Evolutionary conservation across 2,329 filamentous ascomycete species (phyloP).

Genomic region (Fusarium ramigenum): DNA sequence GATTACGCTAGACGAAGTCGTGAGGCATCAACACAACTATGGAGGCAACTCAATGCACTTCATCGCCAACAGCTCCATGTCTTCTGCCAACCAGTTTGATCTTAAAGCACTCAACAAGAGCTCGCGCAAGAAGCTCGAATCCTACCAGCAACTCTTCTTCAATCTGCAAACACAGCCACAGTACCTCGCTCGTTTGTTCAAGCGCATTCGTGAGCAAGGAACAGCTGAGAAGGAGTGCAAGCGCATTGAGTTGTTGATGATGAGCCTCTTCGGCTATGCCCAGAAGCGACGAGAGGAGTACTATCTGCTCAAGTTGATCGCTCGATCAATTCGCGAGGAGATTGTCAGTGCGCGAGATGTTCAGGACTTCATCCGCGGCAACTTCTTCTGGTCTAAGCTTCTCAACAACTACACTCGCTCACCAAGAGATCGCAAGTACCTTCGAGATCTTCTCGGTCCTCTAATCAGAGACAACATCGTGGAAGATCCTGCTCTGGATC

Average conservation of each 20-base stretch:
- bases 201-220: slow-evolving; percentile 81
- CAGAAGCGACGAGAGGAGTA: slow-evolving; percentile 98
- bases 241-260: slow-evolving; percentile 90
- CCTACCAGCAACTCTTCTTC: slow-evolving; percentile 98
- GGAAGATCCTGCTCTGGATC: slow-evolving; percentile 87
- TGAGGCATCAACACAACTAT: slow-evolving; percentile 95
- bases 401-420: slow-evolving; percentile 89
- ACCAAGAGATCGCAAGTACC: slow-evolving; percentile 89
- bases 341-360: slow-evolving; percentile 76
- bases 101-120: slow-evolving; percentile 98
- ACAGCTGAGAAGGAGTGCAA: slow-evolving; percentile 93
- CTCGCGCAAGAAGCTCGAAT: slow-evolving; percentile 92
- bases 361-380: slow-evolving; percentile 88
- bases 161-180: slow-evolving; percentile 95
- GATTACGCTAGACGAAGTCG: slow-evolving; percentile 96
- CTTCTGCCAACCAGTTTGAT: slow-evolving; percentile 91
- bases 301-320: slow-evolving; percentile 89
- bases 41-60: slow-evolving; percentile 88
- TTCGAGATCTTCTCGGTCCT: slow-evolving; percentile 85
- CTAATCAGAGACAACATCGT: slow-evolving; percentile 92
- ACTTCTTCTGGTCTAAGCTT: slow-evolving; percentile 92
- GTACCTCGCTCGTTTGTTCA: slow-evolving; percentile 90
- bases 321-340: slow-evolving; percentile 85
- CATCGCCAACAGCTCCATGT: slow-evolving; percentile 87
- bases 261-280: slow-evolving; percentile 96